Conservation (phyloP, 345 rosid species). For the Eucalyptus sideroxylon region DNA sequence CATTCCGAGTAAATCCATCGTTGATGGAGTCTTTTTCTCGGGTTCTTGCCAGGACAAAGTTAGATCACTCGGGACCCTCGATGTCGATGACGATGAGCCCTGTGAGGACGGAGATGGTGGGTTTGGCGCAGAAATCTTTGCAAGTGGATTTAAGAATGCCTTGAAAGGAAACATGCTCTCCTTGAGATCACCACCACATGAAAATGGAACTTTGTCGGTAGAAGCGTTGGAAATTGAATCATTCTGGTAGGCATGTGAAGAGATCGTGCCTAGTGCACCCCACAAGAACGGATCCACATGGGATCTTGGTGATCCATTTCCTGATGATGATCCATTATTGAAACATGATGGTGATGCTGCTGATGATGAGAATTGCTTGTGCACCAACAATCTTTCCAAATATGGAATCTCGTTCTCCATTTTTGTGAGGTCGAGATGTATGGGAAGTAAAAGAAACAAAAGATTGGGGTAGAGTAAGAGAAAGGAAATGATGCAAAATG, state of each 20-base stretch:
- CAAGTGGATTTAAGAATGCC: constrained; percentile 32
- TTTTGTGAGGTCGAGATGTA: background rate
- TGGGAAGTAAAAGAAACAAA: background rate
- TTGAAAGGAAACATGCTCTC: constrained; percentile 9
- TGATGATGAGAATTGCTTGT: background rate
- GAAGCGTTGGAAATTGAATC: background rate
- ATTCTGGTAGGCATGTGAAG: constrained; percentile 4
- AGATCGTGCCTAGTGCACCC: constrained; percentile 10
- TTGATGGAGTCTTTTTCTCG: constrained; percentile 3
- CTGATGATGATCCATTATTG: background rate
- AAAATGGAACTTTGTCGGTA: constrained; percentile 1
- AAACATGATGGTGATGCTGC: background rate
- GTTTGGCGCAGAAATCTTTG: background rate
- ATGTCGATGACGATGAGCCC: constrained; percentile 1
- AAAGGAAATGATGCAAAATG: constrained; percentile 18
- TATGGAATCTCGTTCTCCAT: constrained; percentile 31
- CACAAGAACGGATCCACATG: background rate
- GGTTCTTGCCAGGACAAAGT: constrained; percentile 52
- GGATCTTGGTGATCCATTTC: background rate
- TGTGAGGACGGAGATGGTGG: constrained; percentile 10
- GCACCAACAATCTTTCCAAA: constrained; percentile 28
- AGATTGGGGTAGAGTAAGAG: background rate
- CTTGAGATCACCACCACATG: constrained; percentile 7
- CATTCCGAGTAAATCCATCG: background rate
- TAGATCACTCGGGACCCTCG: constrained; percentile 35